Evolutionary conservation across 2,329 filamentous ascomycete genomes (phyloP).

Genomic region (Exophiala sideris): DNA sequence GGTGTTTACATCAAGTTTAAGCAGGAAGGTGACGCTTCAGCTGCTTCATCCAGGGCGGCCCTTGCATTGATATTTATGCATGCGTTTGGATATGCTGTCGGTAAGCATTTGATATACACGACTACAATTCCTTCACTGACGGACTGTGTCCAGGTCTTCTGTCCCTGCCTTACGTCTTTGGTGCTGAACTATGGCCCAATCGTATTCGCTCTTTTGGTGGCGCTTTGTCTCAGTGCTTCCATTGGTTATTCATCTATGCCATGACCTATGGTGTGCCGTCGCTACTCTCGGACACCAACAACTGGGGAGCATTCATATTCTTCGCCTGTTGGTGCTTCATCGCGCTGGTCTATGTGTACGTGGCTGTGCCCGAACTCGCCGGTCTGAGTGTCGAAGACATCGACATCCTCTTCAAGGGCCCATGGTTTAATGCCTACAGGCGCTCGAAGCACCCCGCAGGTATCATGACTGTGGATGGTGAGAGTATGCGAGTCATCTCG

Average conservation of each 20-base stretch:
- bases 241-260: constrained; percentile 46
- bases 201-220: constrained; percentile 44
- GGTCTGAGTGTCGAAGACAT: constrained; percentile 41
- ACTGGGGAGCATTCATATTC: constrained; percentile 46
- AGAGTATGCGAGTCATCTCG: neutral
- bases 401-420: constrained; percentile 36
- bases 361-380: constrained; percentile 41
- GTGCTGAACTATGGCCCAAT: constrained; percentile 46
- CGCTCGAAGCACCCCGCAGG: neutral
- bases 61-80: constrained; percentile 47
- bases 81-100: constrained; percentile 45
- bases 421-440: constrained; percentile 23
- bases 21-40: constrained; percentile 28
- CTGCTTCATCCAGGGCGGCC: constrained; percentile 37
- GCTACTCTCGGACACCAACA: constrained; percentile 34
- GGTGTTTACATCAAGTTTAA: constrained; percentile 39
- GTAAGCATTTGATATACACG: constrained; percentile 22
- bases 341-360: constrained; percentile 38
- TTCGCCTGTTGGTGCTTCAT: constrained; percentile 41
- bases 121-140: neutral
- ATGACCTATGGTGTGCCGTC: constrained; percentile 37
- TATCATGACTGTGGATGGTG: neutral
- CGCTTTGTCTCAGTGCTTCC: constrained; percentile 39
- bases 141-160: constrained; percentile 31
- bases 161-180: constrained; percentile 46